phyloP scores from a whole-genome alignment of 495 filamentous ascomycete species.

The Penicillium salamii region DNA sequence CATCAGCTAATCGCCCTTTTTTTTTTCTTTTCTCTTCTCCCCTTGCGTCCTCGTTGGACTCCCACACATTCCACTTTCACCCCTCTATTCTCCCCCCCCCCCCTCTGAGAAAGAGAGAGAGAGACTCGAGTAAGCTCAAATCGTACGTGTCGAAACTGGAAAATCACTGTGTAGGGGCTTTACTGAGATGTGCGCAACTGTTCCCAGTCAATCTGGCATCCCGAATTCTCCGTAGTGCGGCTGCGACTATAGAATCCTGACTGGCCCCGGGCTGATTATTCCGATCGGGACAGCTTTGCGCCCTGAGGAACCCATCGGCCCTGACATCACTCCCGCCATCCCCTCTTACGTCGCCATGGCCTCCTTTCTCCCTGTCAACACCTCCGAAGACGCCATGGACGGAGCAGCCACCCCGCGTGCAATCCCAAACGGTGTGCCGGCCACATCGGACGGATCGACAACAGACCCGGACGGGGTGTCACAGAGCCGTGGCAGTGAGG shows the following conservation, averaged over 20 bases:
- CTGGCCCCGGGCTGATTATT: constrained; percentile 15
- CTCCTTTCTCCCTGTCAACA: constrained; percentile 76
- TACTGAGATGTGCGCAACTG: constrained; percentile 18
- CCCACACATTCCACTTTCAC: constrained; percentile 14
- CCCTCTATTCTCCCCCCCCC: neutral
- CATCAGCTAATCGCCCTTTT: constrained; percentile 24
- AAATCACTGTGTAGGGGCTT: constrained; percentile 1
- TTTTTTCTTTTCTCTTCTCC: constrained; percentile 7
- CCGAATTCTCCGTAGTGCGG: constrained; percentile 21
- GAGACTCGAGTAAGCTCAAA: constrained; percentile 10
- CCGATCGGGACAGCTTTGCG: constrained; percentile 23
- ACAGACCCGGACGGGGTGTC: constrained; percentile 18
- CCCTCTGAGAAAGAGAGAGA: neutral
- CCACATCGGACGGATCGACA: constrained; percentile 29
- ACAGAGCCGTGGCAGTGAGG: constrained; percentile 12
- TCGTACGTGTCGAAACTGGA: constrained; percentile 19
- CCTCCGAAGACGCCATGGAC: constrained; percentile 52
- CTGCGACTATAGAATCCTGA: constrained; percentile 16
- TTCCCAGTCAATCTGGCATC: constrained; percentile 21
- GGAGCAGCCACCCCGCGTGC: constrained; percentile 63
- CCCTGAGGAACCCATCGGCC: constrained; percentile 19
- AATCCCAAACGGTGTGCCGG: constrained; percentile 38
- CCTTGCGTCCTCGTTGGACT: constrained; percentile 4
- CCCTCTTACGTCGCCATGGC: constrained; percentile 44
- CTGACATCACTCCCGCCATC: constrained; percentile 49